Evolutionary conservation across 495 filamentous ascomycete genomes (phyloP).

Genomic region (Articulospora tetracladia): DNA sequence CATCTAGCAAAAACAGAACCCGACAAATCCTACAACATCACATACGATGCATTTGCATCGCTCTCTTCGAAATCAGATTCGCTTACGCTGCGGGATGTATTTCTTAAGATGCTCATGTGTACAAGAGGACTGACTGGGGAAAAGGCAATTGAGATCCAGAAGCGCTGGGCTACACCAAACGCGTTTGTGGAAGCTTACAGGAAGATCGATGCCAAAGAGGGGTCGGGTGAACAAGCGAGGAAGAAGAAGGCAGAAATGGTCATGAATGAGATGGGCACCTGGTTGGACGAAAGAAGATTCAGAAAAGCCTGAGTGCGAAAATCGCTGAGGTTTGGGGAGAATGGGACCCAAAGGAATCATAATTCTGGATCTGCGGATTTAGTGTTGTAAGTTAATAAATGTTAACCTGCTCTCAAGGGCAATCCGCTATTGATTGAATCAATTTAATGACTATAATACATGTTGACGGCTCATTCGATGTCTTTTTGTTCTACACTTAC

Average conservation of each 20-base stretch:
- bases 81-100: slow-evolving; percentile 71
- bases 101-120: slow-evolving; percentile 86
- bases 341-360: not conserved
- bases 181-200: slow-evolving; percentile 67
- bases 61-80: slow-evolving; percentile 71
- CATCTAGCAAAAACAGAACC: slow-evolving; percentile 47
- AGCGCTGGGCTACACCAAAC: slow-evolving; percentile 67
- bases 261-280: slow-evolving; percentile 45
- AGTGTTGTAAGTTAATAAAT: too few relatives aligned
- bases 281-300: slow-evolving; percentile 66
- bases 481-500: too few relatives aligned
- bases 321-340: slow-evolving; percentile 73
- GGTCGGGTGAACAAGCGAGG: slow-evolving; percentile 34
- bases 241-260: slow-evolving; percentile 52
- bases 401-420: too few relatives aligned
- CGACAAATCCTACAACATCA: slow-evolving; percentile 55
- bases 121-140: slow-evolving; percentile 73
- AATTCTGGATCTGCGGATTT: not conserved
- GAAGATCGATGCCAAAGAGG: slow-evolving; percentile 43
- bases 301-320: slow-evolving; percentile 59
- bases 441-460: too few relatives aligned
- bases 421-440: too few relatives aligned
- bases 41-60: slow-evolving; percentile 66
- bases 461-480: too few relatives aligned
- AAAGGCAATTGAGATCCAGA: slow-evolving; percentile 78